Conservation (phyloP, 176 grass and related monocot species). For the Metroxylon sagu region DNA sequence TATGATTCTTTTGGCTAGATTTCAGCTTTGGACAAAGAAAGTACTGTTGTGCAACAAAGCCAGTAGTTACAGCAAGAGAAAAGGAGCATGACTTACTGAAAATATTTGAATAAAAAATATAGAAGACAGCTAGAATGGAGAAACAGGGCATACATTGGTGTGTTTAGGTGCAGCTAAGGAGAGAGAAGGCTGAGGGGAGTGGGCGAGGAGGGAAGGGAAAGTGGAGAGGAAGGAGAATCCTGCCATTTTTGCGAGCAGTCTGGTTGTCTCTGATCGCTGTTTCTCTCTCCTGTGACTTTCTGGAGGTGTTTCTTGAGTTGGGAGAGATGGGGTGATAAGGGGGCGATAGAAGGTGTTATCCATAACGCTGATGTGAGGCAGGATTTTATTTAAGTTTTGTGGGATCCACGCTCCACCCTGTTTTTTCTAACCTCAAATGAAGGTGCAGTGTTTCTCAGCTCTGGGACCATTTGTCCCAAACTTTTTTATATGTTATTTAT, state of each 20-base stretch:
- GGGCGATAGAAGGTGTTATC: slow-evolving; percentile 5
- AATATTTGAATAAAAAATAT: too few relatives aligned
- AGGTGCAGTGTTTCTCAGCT: too few relatives aligned
- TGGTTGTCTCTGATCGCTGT: too few relatives aligned
- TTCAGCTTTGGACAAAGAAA: not conserved
- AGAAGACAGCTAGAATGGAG: too few relatives aligned
- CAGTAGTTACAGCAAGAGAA: too few relatives aligned
- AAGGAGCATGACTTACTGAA: too few relatives aligned
- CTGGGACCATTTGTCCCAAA: too few relatives aligned
- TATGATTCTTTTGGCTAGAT: too few relatives aligned
- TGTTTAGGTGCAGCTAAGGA: slow-evolving; percentile 18
- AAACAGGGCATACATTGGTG: slow-evolving; percentile 9
- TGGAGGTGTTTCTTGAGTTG: not conserved
- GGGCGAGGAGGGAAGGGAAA: slow-evolving; percentile 29
- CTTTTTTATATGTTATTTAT: too few relatives aligned
- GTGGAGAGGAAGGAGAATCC: slow-evolving; percentile 42
- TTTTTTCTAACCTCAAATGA: not conserved
- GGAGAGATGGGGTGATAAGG: slow-evolving; percentile 7
- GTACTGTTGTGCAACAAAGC: not conserved
- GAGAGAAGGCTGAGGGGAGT: slow-evolving; percentile 14
- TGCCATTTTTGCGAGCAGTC: slow-evolving; percentile 27
- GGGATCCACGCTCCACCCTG: not conserved
- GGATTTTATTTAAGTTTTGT: not conserved
- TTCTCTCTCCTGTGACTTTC: too few relatives aligned
- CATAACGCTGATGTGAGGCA: not conserved